phyloP scores from a whole-genome alignment of 2,329 filamentous ascomycete species.

The Stachybotrys echinatus region DNA sequence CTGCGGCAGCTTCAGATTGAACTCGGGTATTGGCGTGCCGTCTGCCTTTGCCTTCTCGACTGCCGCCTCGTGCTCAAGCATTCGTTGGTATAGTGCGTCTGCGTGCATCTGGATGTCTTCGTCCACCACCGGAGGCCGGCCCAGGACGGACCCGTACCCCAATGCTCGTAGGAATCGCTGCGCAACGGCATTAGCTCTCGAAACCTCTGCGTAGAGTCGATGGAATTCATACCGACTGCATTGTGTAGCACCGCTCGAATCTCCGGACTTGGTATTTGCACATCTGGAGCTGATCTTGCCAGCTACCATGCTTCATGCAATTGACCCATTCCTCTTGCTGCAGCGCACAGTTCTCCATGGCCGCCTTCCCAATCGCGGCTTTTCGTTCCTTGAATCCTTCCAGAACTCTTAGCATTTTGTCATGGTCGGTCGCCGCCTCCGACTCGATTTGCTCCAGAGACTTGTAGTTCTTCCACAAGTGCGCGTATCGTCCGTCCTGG shows the following conservation, averaged over 20 bases:
- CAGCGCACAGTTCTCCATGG: slow-evolving; percentile 87
- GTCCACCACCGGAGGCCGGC: slow-evolving; percentile 62
- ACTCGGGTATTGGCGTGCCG: slow-evolving; percentile 52
- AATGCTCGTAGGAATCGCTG: slow-evolving; percentile 85
- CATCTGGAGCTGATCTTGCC: slow-evolving; percentile 67
- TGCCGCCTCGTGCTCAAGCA: slow-evolving; percentile 74
- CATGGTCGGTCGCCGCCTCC: slow-evolving; percentile 67
- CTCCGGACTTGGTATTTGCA: slow-evolving; percentile 71
- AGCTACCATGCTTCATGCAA: slow-evolving; percentile 72
- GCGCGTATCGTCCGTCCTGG: slow-evolving; percentile 62
- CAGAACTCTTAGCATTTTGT: slow-evolving; percentile 74
- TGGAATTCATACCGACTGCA: slow-evolving; percentile 63
- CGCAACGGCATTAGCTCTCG: not conserved
- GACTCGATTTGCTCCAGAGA: slow-evolving; percentile 66
- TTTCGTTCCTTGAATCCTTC: slow-evolving; percentile 81
- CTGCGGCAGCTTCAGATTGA: slow-evolving; percentile 50
- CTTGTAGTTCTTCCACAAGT: slow-evolving; percentile 90
- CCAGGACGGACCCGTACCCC: slow-evolving; percentile 70
- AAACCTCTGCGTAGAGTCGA: not conserved
- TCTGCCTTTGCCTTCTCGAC: slow-evolving; percentile 65
- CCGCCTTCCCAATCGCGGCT: slow-evolving; percentile 69
- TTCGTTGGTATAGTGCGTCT: slow-evolving; percentile 81
- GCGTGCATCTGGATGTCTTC: slow-evolving; percentile 95
- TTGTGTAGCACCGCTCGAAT: slow-evolving; percentile 83
- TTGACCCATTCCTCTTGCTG: slow-evolving; percentile 79